Evolutionary conservation across 2,329 filamentous ascomycete genomes (phyloP).

Genomic region (Daldinia eschscholtzii): DNA sequence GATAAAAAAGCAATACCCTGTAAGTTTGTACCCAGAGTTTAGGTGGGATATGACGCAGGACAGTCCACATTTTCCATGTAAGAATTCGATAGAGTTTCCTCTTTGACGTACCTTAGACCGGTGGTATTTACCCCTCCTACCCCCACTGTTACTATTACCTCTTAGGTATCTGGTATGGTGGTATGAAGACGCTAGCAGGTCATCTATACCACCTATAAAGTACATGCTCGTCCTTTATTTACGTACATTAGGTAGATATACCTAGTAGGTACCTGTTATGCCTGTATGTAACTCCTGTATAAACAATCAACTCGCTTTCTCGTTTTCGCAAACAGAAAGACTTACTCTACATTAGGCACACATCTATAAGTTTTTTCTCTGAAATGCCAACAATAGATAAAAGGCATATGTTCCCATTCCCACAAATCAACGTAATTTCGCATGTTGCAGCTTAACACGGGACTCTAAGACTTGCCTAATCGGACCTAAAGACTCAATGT

Average conservation of each 20-base stretch:
- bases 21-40: background rate
- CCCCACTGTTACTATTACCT: background rate
- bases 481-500: constrained; percentile 18
- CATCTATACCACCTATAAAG: background rate
- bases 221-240: background rate
- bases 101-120: background rate
- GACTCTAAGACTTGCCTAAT: constrained; percentile 39
- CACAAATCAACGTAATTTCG: background rate
- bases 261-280: too few species aligned
- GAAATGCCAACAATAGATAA: background rate
- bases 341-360: background rate
- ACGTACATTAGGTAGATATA: too few species aligned
- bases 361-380: background rate
- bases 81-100: constrained; percentile 2
- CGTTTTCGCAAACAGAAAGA: background rate
- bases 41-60: constrained; percentile 30
- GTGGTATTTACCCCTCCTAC: background rate
- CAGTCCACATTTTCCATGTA: constrained; percentile 24
- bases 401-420: background rate
- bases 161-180: background rate
- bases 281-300: background rate
- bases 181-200: background rate
- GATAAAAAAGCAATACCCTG: background rate
- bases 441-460: background rate
- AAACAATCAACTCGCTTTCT: background rate